Percentiles rank a stretch among this genome's conserved stretches.
These are phyloP conservation scores for Jackrogersella minutella DNA, from an alignment of 495 filamentous ascomycete species.

Conservation along the genomic window DNA sequence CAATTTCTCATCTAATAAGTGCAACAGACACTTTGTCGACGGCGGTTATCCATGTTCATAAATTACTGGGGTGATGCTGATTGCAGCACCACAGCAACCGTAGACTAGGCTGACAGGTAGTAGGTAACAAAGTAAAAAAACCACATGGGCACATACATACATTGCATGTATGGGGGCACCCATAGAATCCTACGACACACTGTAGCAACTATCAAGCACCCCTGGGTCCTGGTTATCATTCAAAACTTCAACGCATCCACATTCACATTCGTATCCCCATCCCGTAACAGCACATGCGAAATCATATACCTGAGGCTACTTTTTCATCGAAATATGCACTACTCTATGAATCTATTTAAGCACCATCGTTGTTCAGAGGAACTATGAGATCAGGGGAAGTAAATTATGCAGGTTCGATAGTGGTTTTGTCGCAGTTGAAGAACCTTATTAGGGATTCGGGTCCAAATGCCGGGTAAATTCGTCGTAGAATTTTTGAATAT, in stretches of 20 bases:
- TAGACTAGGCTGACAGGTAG: background rate
- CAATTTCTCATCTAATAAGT: constrained; percentile 21
- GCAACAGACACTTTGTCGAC: constrained; percentile 4
- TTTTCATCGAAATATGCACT: constrained; percentile 14
- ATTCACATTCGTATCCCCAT: no score
- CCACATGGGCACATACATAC: no score
- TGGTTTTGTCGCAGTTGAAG: constrained; percentile 14
- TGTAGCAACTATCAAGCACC: constrained; percentile 9
- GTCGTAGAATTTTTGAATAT: constrained; percentile 18
- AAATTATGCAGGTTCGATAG: constrained; percentile 12
- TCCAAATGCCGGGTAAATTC: constrained; percentile 27
- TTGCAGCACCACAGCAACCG: constrained; percentile 28
- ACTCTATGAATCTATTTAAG: constrained; percentile 9
- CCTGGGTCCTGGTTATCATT: background rate
- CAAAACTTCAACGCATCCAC: constrained; percentile 9
- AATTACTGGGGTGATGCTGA: constrained; percentile 35
- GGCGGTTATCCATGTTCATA: constrained; percentile 33
- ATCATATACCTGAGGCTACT: constrained; percentile 27
- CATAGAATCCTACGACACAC: constrained; percentile 30
- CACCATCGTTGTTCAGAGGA: constrained; percentile 18
- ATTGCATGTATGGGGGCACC: no score
- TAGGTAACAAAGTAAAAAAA: constrained; percentile 22
- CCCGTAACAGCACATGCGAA: background rate
- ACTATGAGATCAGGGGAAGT: constrained; percentile 24
- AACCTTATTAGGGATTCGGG: constrained; percentile 21